phyloP scores from a whole-genome alignment of 352 stramenopile species.

The Phytophthora tubulina region DNA sequence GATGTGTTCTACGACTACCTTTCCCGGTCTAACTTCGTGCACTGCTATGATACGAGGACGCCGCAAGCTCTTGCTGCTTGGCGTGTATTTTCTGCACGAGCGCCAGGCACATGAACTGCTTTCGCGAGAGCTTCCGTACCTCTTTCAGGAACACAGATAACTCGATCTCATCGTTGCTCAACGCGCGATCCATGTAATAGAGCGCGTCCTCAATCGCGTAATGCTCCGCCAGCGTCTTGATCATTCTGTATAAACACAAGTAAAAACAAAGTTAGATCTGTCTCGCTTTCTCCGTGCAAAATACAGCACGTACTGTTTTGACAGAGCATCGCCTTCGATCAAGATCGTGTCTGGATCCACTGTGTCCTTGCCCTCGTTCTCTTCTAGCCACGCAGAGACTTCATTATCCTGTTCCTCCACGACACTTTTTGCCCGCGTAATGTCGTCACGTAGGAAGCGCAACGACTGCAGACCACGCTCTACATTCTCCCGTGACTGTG shows the following conservation, averaged over 20 bases:
- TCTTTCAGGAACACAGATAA: conserved; percentile 89
- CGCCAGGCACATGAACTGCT: conserved; percentile 92
- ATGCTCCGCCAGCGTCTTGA: conserved; percentile 86
- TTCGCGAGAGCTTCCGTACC: conserved; percentile 88
- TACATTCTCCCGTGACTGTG: conserved; percentile 81
- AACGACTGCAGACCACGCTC: conserved; percentile 82
- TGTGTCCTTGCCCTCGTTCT: conserved; percentile 81
- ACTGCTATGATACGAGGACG: conserved; percentile 66
- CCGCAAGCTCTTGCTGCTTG: conserved; percentile 72
- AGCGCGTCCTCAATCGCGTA: conserved; percentile 91
- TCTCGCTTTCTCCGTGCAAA: background rate
- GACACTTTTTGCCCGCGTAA: conserved; percentile 56
- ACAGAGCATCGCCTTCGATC: conserved; percentile 77
- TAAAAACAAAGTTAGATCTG: background rate
- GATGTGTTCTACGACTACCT: conserved; percentile 46
- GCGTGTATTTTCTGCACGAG: conserved; percentile 90
- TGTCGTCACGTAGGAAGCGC: conserved; percentile 74
- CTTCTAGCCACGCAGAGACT: conserved; percentile 70
- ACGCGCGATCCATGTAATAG: conserved; percentile 92
- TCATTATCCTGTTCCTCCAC: conserved; percentile 73
- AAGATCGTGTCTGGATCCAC: conserved; percentile 85
- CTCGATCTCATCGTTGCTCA: conserved; percentile 91
- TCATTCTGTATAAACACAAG: conserved; percentile 51
- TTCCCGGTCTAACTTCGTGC: conserved; percentile 36
- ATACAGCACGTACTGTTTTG: conserved; percentile 77